Evolutionary conservation across 805 yeast genomes (phyloP), one percentile per base, ranked within the genome.

Genomic region (Phaffomyces antillensis): DNA sequence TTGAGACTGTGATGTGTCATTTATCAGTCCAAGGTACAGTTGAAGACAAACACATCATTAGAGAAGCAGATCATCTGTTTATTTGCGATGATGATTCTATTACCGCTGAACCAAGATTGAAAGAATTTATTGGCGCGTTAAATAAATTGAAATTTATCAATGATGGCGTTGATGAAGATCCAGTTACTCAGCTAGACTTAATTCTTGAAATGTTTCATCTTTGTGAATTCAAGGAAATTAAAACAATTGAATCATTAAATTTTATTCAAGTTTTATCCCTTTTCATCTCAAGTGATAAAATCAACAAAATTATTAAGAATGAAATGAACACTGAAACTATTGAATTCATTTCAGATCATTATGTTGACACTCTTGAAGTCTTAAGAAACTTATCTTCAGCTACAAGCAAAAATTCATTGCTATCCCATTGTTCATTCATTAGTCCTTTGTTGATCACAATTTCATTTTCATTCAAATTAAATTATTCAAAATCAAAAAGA

Each of bases 391-490:
- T 34, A 34, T 18, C 36, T 11, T 11, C 17, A 34, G 7, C 15
- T 17, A 11, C 23, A 16, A 11, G 18, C 6, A 34, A 34, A 17
- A 4, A 41, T 13, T 28, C 30, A 2, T 37, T 57, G 12, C 39
- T 57, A 23, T 35, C 45, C 7, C 43, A 31, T 13, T 43, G 45
- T 13, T 55, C 59, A 0, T 48, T 59, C 18, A 47, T 59, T 32
- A 50, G 52, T 32, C 61, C 61, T 7, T 39, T 59, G 12, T 37
- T 59, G 16, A 53, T 57, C 23, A 43, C 54, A 0, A 52, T 56
- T 26, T 59, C 62, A 2, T 52, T 56, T 31, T 37, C 60, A 2
- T 52, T 38, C 45, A 54, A 49, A 32, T 17, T 55, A 20, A 52
- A 52, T 30, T 38, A 49, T 37, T n/a, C 41, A 7, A 40, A 37